phyloP scores from a whole-genome alignment of 2,329 filamentous ascomycete species.

The Cucurbitaria berberidis region DNA sequence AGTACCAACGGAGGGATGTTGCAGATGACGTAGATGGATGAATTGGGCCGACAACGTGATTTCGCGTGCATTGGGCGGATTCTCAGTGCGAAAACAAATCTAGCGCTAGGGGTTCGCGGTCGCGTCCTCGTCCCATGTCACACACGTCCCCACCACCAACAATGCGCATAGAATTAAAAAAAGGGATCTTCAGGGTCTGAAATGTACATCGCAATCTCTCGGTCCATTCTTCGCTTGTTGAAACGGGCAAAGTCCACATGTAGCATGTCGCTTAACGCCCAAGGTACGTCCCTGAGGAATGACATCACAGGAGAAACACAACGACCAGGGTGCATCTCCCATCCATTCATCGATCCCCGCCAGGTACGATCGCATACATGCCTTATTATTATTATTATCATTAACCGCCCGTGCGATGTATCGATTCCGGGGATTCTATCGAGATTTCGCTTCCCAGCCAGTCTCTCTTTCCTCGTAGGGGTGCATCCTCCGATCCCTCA shows the following conservation, averaged over 20 bases:
- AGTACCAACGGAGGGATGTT: neutral
- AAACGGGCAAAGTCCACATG: neutral
- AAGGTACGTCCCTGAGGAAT: neutral
- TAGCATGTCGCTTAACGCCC: neutral
- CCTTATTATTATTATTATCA: too few species aligned
- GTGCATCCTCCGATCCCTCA: neutral
- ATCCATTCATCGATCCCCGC: neutral
- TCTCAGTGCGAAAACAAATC: neutral
- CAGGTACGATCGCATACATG: neutral
- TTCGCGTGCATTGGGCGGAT: neutral
- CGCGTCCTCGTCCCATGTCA: neutral
- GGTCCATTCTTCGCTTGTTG: neutral
- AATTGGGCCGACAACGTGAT: neutral
- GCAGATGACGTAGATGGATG: neutral
- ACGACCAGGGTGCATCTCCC: neutral
- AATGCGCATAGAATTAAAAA: neutral
- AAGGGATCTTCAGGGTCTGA: neutral
- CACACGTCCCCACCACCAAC: neutral
- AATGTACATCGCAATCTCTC: conserved; percentile 1
- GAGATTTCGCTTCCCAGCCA: neutral
- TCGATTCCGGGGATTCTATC: neutral
- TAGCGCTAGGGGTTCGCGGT: neutral
- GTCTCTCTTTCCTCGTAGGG: neutral
- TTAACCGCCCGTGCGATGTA: neutral
- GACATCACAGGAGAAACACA: neutral